These are phyloP conservation scores for Calonectria multiphialidica DNA, from an alignment of 2,329 filamentous ascomycete genomes.

Conservation along the genomic window DNA sequence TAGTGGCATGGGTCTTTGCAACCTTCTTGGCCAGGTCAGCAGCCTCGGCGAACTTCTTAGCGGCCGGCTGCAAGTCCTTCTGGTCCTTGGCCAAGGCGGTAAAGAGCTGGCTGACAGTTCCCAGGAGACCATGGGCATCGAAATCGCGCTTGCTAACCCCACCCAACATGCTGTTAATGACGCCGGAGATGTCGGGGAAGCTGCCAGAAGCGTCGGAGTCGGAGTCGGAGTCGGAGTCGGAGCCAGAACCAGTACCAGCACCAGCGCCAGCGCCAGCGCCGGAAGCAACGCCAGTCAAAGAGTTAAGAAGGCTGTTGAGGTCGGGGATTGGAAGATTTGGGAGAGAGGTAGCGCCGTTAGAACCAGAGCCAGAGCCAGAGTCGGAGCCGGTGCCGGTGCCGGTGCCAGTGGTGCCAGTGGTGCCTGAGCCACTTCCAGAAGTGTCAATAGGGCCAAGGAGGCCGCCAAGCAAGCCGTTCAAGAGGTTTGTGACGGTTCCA, in stretches of 20 bases:
- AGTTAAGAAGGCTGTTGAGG: not conserved
- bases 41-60: not conserved
- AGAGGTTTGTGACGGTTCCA: not conserved
- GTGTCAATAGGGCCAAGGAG: not conserved
- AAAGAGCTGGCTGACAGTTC: not conserved
- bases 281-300: not conserved
- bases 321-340: not conserved
- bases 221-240: not conserved
- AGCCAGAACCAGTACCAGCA: not conserved
- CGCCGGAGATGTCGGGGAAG: not conserved
- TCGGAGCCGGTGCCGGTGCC: not conserved
- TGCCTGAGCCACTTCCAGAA: not conserved
- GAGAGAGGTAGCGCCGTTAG: not conserved
- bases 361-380: not conserved
- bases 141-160: not conserved
- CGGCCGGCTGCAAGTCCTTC: not conserved
- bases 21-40: not conserved
- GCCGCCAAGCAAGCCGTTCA: not conserved
- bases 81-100: not conserved
- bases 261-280: not conserved
- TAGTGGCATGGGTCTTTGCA: not conserved
- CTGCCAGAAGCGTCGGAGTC: not conserved
- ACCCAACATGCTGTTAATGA: slow-evolving; percentile 3
- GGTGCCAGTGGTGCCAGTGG: not conserved
- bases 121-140: not conserved